Percentiles rank a stretch among this genome's conserved stretches.
These are phyloP conservation scores for Fusarium humuli DNA, from an alignment of 2,329 filamentous ascomycete genomes.

Conservation along the genomic window DNA sequence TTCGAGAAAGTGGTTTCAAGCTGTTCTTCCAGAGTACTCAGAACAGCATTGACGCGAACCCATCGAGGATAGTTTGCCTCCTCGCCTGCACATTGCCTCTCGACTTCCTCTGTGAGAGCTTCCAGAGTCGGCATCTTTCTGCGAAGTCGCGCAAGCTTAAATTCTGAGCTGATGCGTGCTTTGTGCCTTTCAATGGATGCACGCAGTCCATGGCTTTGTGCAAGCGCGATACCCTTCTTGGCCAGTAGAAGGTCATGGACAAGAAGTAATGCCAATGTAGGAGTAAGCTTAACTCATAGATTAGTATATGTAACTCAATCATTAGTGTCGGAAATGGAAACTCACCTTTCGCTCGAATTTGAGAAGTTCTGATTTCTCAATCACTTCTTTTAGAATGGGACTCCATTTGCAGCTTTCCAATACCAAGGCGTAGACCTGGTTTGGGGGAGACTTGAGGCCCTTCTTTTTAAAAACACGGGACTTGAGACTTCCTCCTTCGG, in stretches of 20 bases:
- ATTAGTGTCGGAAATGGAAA: slow-evolving; percentile 13
- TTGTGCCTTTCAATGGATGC: slow-evolving; percentile 83
- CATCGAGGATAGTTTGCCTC: slow-evolving; percentile 81
- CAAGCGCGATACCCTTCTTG: slow-evolving; percentile 84
- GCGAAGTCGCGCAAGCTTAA: slow-evolving; percentile 81
- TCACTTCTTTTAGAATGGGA: slow-evolving; percentile 83
- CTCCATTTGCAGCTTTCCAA: slow-evolving; percentile 94
- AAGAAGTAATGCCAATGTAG: slow-evolving; percentile 82
- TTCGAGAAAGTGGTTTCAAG: slow-evolving; percentile 78
- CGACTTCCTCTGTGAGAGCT: slow-evolving; percentile 70
- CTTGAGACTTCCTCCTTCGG: slow-evolving; percentile 82
- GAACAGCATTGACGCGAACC: slow-evolving; percentile 87
- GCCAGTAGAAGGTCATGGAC: slow-evolving; percentile 87
- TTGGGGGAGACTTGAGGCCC: slow-evolving; percentile 78
- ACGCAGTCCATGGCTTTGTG: slow-evolving; percentile 81
- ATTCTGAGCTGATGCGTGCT: slow-evolving; percentile 81
- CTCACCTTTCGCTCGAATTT: slow-evolving; percentile 84
- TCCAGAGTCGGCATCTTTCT: slow-evolving; percentile 76
- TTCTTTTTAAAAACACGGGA: slow-evolving; percentile 83
- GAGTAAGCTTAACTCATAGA: slow-evolving; percentile 72
- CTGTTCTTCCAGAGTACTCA: slow-evolving; percentile 76
- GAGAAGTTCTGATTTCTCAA: slow-evolving; percentile 82
- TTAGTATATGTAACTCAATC: background rate
- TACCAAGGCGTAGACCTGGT: slow-evolving; percentile 88
- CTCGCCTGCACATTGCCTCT: slow-evolving; percentile 61